phyloP scores from a whole-genome alignment of 108 stramenopile species.

The Discostella stelligeroides region DNA sequence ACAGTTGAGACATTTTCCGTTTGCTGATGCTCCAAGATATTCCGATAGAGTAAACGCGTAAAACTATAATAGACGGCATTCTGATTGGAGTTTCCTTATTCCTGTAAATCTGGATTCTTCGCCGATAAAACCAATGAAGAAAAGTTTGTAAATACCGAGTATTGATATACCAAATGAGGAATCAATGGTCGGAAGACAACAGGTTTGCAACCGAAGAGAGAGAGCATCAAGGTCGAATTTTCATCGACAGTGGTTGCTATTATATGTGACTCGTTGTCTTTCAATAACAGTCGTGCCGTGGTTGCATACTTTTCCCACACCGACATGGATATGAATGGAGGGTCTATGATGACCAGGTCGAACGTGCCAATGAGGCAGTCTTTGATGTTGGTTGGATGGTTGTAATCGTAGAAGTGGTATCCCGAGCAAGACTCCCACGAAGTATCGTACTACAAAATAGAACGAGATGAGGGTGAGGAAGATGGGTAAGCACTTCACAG shows the following conservation, averaged over 20 bases:
- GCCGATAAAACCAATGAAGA: constrained; percentile 16
- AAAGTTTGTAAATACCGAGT: constrained; percentile 53
- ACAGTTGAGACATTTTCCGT: neutral
- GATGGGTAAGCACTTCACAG: neutral
- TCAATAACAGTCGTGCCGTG: constrained; percentile 43
- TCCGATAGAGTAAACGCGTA: too few species aligned
- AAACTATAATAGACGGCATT: too few species aligned
- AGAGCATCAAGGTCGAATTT: constrained; percentile 45
- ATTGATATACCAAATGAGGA: constrained; percentile 63
- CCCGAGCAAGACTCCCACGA: constrained; percentile 57
- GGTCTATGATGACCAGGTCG: constrained; percentile 79
- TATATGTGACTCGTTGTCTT: constrained; percentile 22
- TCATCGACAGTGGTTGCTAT: constrained; percentile 56
- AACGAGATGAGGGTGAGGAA: neutral
- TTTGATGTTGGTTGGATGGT: constrained; percentile 52
- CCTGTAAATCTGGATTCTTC: constrained; percentile 30
- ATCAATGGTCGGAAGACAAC: constrained; percentile 41
- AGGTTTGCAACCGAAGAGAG: constrained; percentile 46
- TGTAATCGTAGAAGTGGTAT: constrained; percentile 71
- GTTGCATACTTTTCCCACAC: constrained; percentile 77
- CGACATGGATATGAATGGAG: constrained; percentile 79
- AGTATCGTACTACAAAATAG: constrained; percentile 41
- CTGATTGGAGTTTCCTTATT: neutral
- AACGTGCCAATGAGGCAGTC: constrained; percentile 42
- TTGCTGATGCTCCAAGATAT: neutral